Evolutionary conservation across 2,329 filamentous ascomycete genomes (phyloP).

Genomic region (Didymella keratinophila): DNA sequence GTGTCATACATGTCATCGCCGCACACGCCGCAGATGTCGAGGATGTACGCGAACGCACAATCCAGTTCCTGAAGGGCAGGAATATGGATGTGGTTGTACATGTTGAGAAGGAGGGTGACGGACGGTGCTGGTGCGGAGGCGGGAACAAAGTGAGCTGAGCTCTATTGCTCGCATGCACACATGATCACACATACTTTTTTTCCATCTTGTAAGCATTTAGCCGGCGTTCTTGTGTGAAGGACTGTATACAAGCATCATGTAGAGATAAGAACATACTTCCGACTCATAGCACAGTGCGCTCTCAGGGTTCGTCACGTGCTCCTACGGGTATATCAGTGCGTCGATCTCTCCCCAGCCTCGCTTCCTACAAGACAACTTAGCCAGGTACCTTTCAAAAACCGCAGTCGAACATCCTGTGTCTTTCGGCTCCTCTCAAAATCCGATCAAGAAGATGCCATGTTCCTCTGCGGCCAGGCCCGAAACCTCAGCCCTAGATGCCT

Average conservation of each 20-base stretch:
- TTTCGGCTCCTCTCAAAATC: too few relatives aligned
- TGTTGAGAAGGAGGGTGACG: constrained; percentile 84
- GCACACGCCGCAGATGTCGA: constrained; percentile 76
- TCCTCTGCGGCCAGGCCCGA: too few relatives aligned
- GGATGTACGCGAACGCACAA: constrained; percentile 81
- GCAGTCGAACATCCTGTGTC: too few relatives aligned
- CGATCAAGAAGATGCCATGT: too few relatives aligned
- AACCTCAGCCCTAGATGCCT: too few relatives aligned
- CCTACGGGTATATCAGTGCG: too few relatives aligned
- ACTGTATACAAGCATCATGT: neutral
- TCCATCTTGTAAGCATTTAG: neutral
- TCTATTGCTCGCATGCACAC: neutral
- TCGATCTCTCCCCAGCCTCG: too few relatives aligned
- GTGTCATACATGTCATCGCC: constrained; percentile 86
- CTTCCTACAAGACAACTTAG: too few relatives aligned
- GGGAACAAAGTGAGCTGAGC: constrained; percentile 45
- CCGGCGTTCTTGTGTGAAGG: neutral
- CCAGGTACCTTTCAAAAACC: too few relatives aligned
- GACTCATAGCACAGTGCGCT: neutral
- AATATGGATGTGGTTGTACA: constrained; percentile 86
- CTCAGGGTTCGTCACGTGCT: too few relatives aligned
- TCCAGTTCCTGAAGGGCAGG: constrained; percentile 72
- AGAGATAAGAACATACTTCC: neutral
- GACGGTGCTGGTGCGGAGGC: constrained; percentile 68
- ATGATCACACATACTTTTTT: neutral